These are phyloP conservation scores for Pythium guiyangense DNA, from an alignment of 352 stramenopile species.

Conservation along the genomic window DNA sequence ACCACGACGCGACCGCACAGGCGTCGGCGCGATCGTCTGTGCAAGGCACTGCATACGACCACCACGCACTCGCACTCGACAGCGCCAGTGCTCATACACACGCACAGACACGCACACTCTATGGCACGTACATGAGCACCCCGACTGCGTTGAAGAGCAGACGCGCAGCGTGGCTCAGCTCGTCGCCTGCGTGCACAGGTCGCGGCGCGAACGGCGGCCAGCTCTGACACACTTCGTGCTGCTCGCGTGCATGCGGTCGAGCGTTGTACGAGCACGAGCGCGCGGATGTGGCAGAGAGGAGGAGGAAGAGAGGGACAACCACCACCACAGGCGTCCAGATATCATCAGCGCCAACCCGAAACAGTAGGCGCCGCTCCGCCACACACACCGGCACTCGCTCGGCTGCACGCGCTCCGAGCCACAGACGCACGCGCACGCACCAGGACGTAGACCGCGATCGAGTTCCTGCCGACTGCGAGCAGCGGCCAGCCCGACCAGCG, in stretches of 20 bases:
- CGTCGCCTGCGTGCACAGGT: constrained; percentile 12
- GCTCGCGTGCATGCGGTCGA: neutral
- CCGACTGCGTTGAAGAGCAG: constrained; percentile 45
- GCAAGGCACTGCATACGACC: neutral
- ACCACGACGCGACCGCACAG: no score
- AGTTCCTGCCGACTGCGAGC: constrained; percentile 61
- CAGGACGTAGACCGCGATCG: constrained; percentile 69
- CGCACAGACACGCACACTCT: no score
- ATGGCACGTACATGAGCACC: constrained; percentile 27
- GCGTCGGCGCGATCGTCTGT: neutral
- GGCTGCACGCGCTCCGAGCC: no score
- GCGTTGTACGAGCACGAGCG: constrained; percentile 1
- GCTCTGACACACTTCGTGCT: constrained; percentile 61
- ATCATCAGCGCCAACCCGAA: no score
- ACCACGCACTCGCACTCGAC: neutral
- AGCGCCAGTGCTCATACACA: no score
- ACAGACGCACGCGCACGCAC: constrained; percentile 20
- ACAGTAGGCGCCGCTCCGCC: no score
- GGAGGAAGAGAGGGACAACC: no score
- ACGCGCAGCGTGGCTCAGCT: constrained; percentile 21
- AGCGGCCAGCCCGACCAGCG: constrained; percentile 13
- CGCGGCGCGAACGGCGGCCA: no score
- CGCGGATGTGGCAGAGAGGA: neutral
- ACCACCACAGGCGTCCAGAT: no score
- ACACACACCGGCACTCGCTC: neutral